These are phyloP conservation scores for Auriscalpium vulgare DNA, from an alignment of 768 basidiomycete genomes.

Conservation along the genomic window DNA sequence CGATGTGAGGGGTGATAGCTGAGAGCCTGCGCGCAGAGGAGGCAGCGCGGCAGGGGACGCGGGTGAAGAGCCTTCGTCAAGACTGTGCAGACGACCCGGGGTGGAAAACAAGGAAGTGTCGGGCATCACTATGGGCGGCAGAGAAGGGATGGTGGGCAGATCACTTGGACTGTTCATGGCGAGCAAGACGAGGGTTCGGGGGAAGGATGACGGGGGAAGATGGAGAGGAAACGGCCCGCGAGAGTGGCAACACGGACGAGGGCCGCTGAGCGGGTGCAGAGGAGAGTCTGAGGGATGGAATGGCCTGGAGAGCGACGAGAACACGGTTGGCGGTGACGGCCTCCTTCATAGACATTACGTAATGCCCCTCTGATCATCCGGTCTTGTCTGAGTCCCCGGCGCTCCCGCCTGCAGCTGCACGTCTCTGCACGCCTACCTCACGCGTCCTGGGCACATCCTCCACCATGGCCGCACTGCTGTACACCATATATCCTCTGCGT, in stretches of 20 bases:
- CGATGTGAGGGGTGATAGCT: slow-evolving; percentile 17
- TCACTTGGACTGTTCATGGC: slow-evolving; percentile 21
- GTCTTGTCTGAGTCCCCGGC: too few species aligned
- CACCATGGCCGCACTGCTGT: too few species aligned
- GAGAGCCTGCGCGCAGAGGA: slow-evolving; percentile 17
- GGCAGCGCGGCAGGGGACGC: slow-evolving; percentile 36
- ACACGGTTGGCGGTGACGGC: neutral
- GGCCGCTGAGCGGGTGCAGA: too few species aligned
- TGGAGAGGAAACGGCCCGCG: slow-evolving; percentile 1
- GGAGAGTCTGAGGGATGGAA: too few species aligned
- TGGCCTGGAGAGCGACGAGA: neutral
- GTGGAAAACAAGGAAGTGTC: slow-evolving; percentile 19
- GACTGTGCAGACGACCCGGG: slow-evolving; percentile 25
- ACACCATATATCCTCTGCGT: too few species aligned
- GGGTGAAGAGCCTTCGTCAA: slow-evolving; percentile 30
- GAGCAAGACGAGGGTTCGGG: slow-evolving; percentile 12
- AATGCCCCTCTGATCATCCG: neutral
- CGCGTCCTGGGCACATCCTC: too few species aligned
- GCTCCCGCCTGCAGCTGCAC: too few species aligned
- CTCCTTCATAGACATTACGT: slow-evolving; percentile 1
- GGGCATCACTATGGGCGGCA: slow-evolving; percentile 39
- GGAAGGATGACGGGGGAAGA: slow-evolving; percentile 6
- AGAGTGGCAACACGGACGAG: slow-evolving; percentile 3
- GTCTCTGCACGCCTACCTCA: too few species aligned
- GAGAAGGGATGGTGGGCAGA: slow-evolving; percentile 31